These are phyloP conservation scores for Phytophthora colocasiae DNA, from an alignment of 352 stramenopile genomes.

Conservation along the genomic window DNA sequence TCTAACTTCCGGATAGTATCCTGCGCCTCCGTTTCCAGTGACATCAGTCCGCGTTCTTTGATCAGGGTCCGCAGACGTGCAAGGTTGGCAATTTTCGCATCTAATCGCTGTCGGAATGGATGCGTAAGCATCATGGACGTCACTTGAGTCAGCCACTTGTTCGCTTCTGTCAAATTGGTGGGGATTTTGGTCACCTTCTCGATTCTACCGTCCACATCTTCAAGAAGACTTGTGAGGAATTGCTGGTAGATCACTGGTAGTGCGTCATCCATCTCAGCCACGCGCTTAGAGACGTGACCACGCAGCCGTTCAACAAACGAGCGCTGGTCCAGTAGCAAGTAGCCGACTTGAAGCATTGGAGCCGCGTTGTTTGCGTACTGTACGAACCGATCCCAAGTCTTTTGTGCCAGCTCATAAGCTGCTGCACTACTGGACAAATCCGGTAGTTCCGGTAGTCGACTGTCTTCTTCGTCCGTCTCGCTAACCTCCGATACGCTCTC, in stretches of 20 bases:
- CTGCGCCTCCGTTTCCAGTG: slow-evolving; percentile 16
- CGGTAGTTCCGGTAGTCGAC: slow-evolving; percentile 19
- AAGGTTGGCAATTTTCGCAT: slow-evolving; percentile 64
- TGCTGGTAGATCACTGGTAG: slow-evolving; percentile 62
- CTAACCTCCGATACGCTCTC: not conserved
- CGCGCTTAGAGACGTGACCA: slow-evolving; percentile 34
- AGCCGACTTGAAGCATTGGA: slow-evolving; percentile 53
- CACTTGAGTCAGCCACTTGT: slow-evolving; percentile 56
- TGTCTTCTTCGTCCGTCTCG: slow-evolving; percentile 19
- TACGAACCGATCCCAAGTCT: slow-evolving; percentile 47
- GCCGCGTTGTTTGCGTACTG: slow-evolving; percentile 41
- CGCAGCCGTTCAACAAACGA: slow-evolving; percentile 45
- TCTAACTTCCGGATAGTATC: slow-evolving; percentile 57
- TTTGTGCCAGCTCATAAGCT: slow-evolving; percentile 51
- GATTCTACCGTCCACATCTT: slow-evolving; percentile 59
- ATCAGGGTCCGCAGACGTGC: slow-evolving; percentile 49
- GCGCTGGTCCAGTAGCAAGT: slow-evolving; percentile 64
- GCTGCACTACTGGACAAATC: slow-evolving; percentile 35
- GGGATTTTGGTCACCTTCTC: slow-evolving; percentile 71
- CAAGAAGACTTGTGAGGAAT: slow-evolving; percentile 53
- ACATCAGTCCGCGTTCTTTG: slow-evolving; percentile 30
- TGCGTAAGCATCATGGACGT: slow-evolving; percentile 63
- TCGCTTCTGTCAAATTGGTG: slow-evolving; percentile 54
- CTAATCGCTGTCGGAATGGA: slow-evolving; percentile 55
- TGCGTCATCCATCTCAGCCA: slow-evolving; percentile 49